Base-by-base conservation (phyloP, 768 basidiomycete genomes). In the Macrolepiota fuliginosa region DNA sequence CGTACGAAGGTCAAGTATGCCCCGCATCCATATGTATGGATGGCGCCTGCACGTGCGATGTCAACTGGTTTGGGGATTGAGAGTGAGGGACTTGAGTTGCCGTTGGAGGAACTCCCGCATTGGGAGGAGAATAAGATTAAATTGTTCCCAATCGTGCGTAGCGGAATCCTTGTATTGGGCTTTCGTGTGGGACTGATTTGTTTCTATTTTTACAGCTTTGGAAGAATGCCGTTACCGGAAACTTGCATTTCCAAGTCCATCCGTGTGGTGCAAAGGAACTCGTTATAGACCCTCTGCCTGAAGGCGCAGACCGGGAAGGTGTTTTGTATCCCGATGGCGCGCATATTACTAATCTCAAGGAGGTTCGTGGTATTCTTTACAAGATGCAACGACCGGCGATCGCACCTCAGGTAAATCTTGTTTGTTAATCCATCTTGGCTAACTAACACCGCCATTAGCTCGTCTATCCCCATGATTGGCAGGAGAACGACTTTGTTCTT, bases 401-500 rank as follows among this genome's bases (percentile, higher is more conserved):
- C n/a, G n/a, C n/a, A n/a, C n/a, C 94, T 15, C 71, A 74, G 59
- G 89, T 89, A 63, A 68, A 83, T 73, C 5, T 0, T 10, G 11
- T 25, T 39, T 22, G 35, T 39, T 13, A 1, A n/a, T 11, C 56
- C 22, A 13, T 42, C 22, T 15, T 2, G 29, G 17, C n/a, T 25
- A 2, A 49, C 50, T 25, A 40, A 42, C 32, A 7, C 54, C 36
- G 7, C 9, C 4, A 54, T 24, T 65, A 90, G 84, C 79, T 92
- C 27, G 87, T 96, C 35, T 96, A 96, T 72, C 88, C 92, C 0
- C 93, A 95, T 68, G 91, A 95, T 68, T 96, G 94, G 93, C 70
- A 63, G 45, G 78, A 80, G 69, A 84, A 85, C 39, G 91, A 94
- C 66, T 79, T 95, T 19, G 85, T 92, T 2, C 71, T 96, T 32